Percentiles rank a stretch among this genome's conserved stretches.
Conservation (phyloP, 768 basidiomycete species). For the Trichaptum fuscoviolaceum region DNA sequence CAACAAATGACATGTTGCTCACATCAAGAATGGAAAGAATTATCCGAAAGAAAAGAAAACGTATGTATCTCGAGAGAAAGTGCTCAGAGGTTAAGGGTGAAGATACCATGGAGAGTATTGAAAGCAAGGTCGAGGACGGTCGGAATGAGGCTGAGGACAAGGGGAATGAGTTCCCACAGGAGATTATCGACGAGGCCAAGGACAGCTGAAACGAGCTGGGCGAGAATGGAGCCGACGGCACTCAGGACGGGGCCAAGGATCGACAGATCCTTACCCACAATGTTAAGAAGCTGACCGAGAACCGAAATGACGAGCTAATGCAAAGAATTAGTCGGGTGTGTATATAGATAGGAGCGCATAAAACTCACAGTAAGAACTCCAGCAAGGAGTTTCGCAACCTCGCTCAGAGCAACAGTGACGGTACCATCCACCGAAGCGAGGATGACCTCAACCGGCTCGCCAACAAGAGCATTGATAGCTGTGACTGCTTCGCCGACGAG, state of each 20-base stretch:
- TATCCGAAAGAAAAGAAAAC: neutral
- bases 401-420: slow-evolving; percentile 20
- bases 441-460: slow-evolving; percentile 19
- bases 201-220: slow-evolving; percentile 17
- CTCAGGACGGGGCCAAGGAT: slow-evolving; percentile 19
- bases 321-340: neutral
- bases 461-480: slow-evolving; percentile 23
- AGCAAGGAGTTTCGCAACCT: slow-evolving; percentile 22
- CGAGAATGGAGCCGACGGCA: slow-evolving; percentile 19
- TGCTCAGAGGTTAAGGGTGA: slow-evolving; percentile 18
- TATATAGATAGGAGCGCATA: neutral
- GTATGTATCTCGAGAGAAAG: neutral
- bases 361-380: slow-evolving; percentile 20
- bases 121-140: slow-evolving; percentile 20
- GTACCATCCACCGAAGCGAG: slow-evolving; percentile 20
- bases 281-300: slow-evolving; percentile 19
- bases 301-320: slow-evolving; percentile 24
- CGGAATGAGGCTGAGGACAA: slow-evolving; percentile 18
- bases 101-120: slow-evolving; percentile 13
- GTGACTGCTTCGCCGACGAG: slow-evolving; percentile 19
- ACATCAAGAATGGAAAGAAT: neutral
- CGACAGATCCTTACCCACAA: slow-evolving; percentile 12
- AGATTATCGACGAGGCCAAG: slow-evolving; percentile 19
- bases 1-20: neutral
- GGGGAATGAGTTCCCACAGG: slow-evolving; percentile 19